Evolutionary conservation across 495 filamentous ascomycete genomes (phyloP).

Genomic region (Hypomontagnella submonticulosa): DNA sequence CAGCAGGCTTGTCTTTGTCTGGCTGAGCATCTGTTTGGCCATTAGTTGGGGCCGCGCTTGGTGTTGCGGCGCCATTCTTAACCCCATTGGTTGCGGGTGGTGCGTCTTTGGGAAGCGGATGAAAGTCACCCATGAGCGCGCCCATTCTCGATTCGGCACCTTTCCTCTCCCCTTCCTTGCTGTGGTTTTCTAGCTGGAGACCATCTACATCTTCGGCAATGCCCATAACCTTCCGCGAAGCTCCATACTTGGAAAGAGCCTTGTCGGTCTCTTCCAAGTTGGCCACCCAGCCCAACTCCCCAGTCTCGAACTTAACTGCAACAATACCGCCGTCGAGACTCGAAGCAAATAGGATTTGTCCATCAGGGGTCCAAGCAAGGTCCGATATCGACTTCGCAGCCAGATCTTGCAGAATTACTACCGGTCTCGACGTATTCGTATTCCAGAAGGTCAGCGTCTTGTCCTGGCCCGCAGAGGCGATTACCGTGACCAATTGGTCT

Average conservation of each 20-base stretch:
- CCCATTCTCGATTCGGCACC: conserved; percentile 96
- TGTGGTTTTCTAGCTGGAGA: conserved; percentile 86
- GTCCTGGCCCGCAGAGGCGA: conserved; percentile 96
- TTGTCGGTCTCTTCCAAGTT: conserved; percentile 88
- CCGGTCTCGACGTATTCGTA: conserved; percentile 88
- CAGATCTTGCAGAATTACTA: conserved; percentile 88
- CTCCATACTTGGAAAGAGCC: conserved; percentile 90
- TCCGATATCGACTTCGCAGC: conserved; percentile 91
- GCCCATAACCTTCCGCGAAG: conserved; percentile 83
- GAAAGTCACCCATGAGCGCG: conserved; percentile 90
- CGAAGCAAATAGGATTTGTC: conserved; percentile 83
- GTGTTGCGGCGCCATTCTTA: conserved; percentile 46
- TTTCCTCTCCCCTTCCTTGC: conserved; percentile 87
- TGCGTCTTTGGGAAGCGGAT: conserved; percentile 51
- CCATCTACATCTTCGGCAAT: conserved; percentile 91
- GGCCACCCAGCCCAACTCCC: conserved; percentile 65
- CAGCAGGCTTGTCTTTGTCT: conserved; percentile 52
- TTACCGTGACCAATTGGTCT: conserved; percentile 80
- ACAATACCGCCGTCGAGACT: conserved; percentile 90
- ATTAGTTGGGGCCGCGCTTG: conserved; percentile 49
- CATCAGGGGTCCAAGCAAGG: conserved; percentile 94
- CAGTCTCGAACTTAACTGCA: conserved; percentile 64
- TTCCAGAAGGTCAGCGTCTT: conserved; percentile 97
- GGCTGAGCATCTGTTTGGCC: conserved; percentile 52
- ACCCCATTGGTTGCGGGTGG: conserved; percentile 54